These are phyloP conservation scores for Agrocybe chaxingu DNA, from an alignment of 768 basidiomycete genomes.

Conservation along the genomic window DNA sequence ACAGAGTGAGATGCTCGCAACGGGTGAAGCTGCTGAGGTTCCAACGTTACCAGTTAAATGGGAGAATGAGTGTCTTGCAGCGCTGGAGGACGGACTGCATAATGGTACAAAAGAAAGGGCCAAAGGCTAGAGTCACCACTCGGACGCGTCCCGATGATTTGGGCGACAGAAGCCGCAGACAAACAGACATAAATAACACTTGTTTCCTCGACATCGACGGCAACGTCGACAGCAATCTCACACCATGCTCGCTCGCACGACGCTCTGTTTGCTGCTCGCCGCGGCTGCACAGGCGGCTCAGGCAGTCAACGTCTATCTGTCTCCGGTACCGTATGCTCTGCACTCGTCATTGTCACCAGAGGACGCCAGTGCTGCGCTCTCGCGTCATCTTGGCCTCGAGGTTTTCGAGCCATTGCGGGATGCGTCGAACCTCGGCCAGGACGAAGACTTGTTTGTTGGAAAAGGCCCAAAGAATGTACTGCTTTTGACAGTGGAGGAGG, in stretches of 20 bases:
- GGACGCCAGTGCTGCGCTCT: constrained; percentile 57
- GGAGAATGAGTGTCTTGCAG: constrained; percentile 17
- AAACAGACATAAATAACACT: constrained; percentile 29
- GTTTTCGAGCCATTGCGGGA: constrained; percentile 49
- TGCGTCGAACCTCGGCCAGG: constrained; percentile 23
- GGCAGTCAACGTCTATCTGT: constrained; percentile 61
- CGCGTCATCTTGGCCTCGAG: constrained; percentile 73
- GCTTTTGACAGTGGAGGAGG: constrained; percentile 54
- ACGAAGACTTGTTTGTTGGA: constrained; percentile 54
- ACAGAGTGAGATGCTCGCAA: constrained; percentile 14
- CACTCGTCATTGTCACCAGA: constrained; percentile 42
- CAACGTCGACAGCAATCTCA: constrained; percentile 10
- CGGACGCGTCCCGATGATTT: constrained; percentile 3
- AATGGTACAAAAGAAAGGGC: constrained; percentile 13
- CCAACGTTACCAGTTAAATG: constrained; percentile 29
- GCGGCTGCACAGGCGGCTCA: constrained; percentile 34
- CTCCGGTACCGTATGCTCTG: constrained; percentile 36
- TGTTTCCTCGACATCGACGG: constrained; percentile 5
- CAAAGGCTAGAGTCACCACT: constrained; percentile 5
- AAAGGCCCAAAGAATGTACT: constrained; percentile 48
- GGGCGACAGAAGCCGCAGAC: background rate
- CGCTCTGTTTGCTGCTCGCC: constrained; percentile 25
- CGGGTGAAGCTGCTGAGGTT: background rate
- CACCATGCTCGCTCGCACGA: constrained; percentile 22
- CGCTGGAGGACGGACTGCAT: constrained; percentile 25